Percentiles rank a stretch among this genome's conserved stretches.
Conservation (phyloP, 2,329 filamentous ascomycete species). For the Alternaria gaisen region DNA sequence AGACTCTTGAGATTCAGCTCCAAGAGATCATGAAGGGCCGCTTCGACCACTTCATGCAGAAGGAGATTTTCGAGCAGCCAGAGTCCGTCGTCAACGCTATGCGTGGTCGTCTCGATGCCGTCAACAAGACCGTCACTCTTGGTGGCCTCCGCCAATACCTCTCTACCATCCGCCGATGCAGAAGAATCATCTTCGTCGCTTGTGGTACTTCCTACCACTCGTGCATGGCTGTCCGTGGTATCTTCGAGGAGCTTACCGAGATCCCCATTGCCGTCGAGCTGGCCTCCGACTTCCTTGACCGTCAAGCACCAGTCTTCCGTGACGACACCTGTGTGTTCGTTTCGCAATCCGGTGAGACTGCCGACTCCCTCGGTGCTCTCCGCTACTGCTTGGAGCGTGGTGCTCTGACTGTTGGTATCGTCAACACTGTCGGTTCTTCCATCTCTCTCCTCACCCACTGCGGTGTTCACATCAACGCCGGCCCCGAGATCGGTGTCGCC, state of each 20-base stretch:
- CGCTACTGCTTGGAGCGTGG: conserved; percentile 98
- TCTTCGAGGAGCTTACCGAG: conserved; percentile 97
- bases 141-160: conserved; percentile 97
- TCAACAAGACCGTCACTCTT: conserved; percentile 93
- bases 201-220: conserved; percentile 99
- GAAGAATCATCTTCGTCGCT: conserved; percentile 98
- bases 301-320: conserved; percentile 96
- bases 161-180: conserved; percentile 92
- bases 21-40: conserved; percentile 99
- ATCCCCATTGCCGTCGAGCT: conserved; percentile 97
- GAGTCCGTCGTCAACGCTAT: conserved; percentile 99
- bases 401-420: conserved; percentile 95
- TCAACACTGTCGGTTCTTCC: conserved; percentile 98
- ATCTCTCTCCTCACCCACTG: conserved; percentile 99
- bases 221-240: conserved; percentile 98
- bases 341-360: conserved; percentile 97
- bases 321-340: conserved; percentile 99
- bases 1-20: conserved; percentile 97
- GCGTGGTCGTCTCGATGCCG: conserved; percentile 94
- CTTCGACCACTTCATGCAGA: conserved; percentile 99
- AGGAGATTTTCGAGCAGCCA: conserved; percentile 99
- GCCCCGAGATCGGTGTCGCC: conserved; percentile 97
- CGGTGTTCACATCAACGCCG: conserved; percentile 99
- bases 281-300: conserved; percentile 97
- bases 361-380: conserved; percentile 95